Evolutionary conservation across 768 basidiomycete genomes (phyloP), one percentile per base, ranked within the genome.

Genomic region (Amanita molliuscula): DNA sequence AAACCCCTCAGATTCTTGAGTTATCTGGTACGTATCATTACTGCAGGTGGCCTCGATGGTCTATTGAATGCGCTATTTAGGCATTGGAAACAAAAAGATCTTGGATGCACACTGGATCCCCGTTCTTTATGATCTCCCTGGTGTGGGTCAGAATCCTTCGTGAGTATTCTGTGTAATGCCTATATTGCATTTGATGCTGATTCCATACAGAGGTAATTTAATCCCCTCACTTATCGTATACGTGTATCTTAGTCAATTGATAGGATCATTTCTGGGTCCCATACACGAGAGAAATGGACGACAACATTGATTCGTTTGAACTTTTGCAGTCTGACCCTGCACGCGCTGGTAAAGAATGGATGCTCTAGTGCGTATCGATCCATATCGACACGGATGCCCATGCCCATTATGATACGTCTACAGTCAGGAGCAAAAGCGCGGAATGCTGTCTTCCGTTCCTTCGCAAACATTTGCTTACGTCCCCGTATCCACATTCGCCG

Each of bases 1-100:
- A 59, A 41, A 55, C 56, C 20, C 59, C 58, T 34, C 61, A 56
- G 20, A 65, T 82, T 23, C 67, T 83, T 3, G 77, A 82, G 56
- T 68, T 81, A 5, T 79, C 72, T 6, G 48, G 48, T 49, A 31
- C 3, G 26, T 34, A 20, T n/a, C n/a, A n/a, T n/a, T 11, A 9
- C 13, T 18, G 16, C 28, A 16, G 4, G 4, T 23, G 4, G 15
- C 10, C 26, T 13, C 1, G 9, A 13, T 11, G 46, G 15, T 11
- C 9, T 23, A n/a, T 23, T 10, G 13, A 34, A 18, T 40, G 8
- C 11, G 13, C n/a, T 28, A 2, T 3, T 31, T 37, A 49, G 73
- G 73, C 1, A 67, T 74, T 18, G 73, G 73, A 9, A 55, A 61
- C 20, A 48, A 54, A 35, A 48, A 48, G 1, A 42, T 67, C 6